Conservation (phyloP, 2,329 filamentous ascomycete genomes). For the Alternaria alternata region DNA sequence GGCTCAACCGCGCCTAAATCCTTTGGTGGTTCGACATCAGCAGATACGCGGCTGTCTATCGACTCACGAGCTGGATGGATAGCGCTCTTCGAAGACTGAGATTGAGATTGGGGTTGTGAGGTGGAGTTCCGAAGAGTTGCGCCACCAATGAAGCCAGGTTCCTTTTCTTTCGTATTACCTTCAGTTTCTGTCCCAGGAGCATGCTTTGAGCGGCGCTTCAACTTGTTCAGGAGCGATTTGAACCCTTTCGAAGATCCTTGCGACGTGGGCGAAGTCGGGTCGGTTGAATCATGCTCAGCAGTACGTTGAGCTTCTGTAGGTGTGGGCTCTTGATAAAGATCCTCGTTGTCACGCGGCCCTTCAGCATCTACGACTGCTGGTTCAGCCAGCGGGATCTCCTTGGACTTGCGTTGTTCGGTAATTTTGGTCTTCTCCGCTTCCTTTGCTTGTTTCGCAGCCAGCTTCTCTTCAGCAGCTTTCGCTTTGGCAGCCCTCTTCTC, state of each 20-base stretch:
- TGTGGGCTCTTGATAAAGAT: conserved; percentile 30
- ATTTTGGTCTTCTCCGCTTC: conserved; percentile 58
- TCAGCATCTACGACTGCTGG: conserved; percentile 13
- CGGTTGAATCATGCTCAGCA: conserved; percentile 17
- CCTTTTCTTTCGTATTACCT: conserved; percentile 28
- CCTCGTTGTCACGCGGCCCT: conserved; percentile 22
- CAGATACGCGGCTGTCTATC: conserved; percentile 9
- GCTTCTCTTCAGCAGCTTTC: conserved; percentile 62
- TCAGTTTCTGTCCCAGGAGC: conserved; percentile 21
- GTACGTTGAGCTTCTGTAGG: conserved; percentile 12
- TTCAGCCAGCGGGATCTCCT: conserved; percentile 38
- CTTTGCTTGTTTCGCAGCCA: conserved; percentile 48
- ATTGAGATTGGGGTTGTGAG: conserved; percentile 25
- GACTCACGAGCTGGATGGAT: conserved; percentile 15
- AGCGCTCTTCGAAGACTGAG: conserved; percentile 14
- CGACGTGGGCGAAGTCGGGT: conserved; percentile 34
- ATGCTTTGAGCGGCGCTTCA: conserved; percentile 52
- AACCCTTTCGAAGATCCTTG: conserved; percentile 47
- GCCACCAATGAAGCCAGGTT: conserved; percentile 57
- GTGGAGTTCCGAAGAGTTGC: conserved; percentile 45
- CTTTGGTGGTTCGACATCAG: conserved; percentile 17
- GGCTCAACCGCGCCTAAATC: conserved; percentile 27
- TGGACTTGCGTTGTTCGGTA: conserved; percentile 62
- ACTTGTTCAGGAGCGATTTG: conserved; percentile 48
- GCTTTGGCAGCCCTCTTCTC: conserved; percentile 60